Evolutionary conservation across 169 alveolate genomes (phyloP), one percentile per base, ranked within the genome.

Genomic region (Perkinsus marinus): DNA sequence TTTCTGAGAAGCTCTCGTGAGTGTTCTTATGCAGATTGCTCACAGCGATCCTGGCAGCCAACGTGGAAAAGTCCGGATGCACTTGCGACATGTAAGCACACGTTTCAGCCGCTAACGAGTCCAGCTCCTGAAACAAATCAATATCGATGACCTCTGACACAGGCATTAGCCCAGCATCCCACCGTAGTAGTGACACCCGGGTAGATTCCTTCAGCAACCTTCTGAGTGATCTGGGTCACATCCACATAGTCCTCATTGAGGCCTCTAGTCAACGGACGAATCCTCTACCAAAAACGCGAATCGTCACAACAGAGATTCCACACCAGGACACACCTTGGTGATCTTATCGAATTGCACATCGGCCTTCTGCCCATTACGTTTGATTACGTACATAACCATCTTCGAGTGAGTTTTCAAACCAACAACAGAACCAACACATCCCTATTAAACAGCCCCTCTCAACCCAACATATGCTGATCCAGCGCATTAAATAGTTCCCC

Each of bases 1-100:
- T 92, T 22, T 90, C 30, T 19, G 43, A 38, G 57, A 92, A 92
- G 43, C 91, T 89, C 39, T 96, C 95, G 57, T 93, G 92, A 0
- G 99, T 98, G 94, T 96, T 97, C 94, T 99, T 99, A 94, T 99
- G 99, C 68, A 99, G 95, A 95, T 98, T 98, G 89, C 98, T 97
- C 17, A 98, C 97, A 0, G 99, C 98, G 79, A 99, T 98, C 26
- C 99, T 95, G n/a, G 99, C 99, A 39, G 99, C 99, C 92, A 99
- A 96, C 43, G 94, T 95, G 39, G 99, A 98, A 95, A 97, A 99
- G 94, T 98, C 99, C 13, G 99, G 99, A 93, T 99, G 99, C 39
- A 97, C 97, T 39, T 98, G 98, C 38, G 98, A 98, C 99, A 98
- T 98, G 96, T 99, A 99, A 36, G 99, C 99, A 93, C 99, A 97